phyloP scores from a whole-genome alignment of 129 eudicot species.

The Flaveria bidentis region DNA sequence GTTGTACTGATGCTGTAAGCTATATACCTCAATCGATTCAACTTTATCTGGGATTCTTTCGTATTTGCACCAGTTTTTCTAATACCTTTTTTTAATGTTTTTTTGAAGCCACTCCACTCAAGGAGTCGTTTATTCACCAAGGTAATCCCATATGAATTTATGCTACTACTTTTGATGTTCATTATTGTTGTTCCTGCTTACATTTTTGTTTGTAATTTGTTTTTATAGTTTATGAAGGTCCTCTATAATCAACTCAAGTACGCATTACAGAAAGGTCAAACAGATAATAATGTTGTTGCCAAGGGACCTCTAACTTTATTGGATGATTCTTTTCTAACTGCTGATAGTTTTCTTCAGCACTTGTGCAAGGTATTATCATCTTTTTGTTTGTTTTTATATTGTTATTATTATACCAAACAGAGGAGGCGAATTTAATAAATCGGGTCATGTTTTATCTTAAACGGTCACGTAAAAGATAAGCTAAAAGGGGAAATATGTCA shows the following conservation, averaged over 20 bases:
- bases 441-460: neutral
- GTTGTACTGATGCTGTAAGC: conserved; percentile 92
- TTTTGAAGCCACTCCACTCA: conserved; percentile 73
- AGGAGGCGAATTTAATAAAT: neutral
- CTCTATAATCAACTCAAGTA: conserved; percentile 73
- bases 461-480: neutral
- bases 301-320: conserved; percentile 55
- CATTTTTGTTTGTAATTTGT: conserved; percentile 17
- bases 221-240: conserved; percentile 65
- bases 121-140: conserved; percentile 82
- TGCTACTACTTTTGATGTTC: neutral
- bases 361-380: conserved; percentile 72
- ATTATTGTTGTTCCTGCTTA: conserved; percentile 16
- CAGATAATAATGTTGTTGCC: conserved; percentile 35
- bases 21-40: neutral
- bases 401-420: neutral
- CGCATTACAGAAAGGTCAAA: conserved; percentile 66
- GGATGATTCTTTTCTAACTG: conserved; percentile 78
- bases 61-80: neutral
- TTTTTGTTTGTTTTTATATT: conserved; percentile 1
- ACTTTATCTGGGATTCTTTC: neutral
- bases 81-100: neutral
- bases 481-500: neutral
- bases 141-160: conserved; percentile 46
- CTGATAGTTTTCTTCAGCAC: conserved; percentile 84